Evolutionary conservation across 257 asterid species (phyloP).

Genomic region (Solanum rostratum): DNA sequence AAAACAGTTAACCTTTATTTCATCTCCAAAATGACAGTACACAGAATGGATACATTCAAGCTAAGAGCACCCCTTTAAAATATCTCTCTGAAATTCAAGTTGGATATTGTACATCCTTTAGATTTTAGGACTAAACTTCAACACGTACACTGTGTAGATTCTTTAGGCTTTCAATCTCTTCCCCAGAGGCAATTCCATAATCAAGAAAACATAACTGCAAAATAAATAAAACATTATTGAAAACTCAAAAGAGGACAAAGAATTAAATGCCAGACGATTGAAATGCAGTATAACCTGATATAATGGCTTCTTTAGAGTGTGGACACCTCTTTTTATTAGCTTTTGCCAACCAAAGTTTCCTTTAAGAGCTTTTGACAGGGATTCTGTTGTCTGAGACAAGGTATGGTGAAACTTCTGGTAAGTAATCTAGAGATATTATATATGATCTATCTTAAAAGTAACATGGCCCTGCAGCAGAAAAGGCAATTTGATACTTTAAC

Average conservation of each 20-base stretch:
- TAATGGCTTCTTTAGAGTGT: slow-evolving; percentile 61
- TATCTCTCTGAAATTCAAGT: neutral
- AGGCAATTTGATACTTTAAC: neutral
- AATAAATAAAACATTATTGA: neutral
- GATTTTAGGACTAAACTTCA: slow-evolving; percentile 32
- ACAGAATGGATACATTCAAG: neutral
- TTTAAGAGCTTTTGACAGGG: slow-evolving; percentile 22
- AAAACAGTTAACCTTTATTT: neutral
- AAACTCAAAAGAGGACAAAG: neutral
- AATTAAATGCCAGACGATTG: neutral
- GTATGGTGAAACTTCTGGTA: slow-evolving; percentile 2
- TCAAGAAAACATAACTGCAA: slow-evolving; percentile 70
- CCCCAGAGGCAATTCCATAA: slow-evolving; percentile 63
- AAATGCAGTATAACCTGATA: slow-evolving; percentile 51
- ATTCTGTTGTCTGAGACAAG: slow-evolving; percentile 41
- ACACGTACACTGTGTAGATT: slow-evolving; percentile 34
- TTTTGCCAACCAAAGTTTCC: slow-evolving; percentile 68
- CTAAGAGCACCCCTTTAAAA: neutral
- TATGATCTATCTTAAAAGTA: neutral
- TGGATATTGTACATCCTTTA: neutral
- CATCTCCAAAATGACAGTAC: neutral
- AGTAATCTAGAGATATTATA: neutral
- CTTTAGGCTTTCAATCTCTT: slow-evolving; percentile 66
- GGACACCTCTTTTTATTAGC: slow-evolving; percentile 71
- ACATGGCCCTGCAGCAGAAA: neutral